These are phyloP conservation scores for Oryza rufipogon DNA, from an alignment of 176 grass and related monocot species.

Conservation along the genomic window DNA sequence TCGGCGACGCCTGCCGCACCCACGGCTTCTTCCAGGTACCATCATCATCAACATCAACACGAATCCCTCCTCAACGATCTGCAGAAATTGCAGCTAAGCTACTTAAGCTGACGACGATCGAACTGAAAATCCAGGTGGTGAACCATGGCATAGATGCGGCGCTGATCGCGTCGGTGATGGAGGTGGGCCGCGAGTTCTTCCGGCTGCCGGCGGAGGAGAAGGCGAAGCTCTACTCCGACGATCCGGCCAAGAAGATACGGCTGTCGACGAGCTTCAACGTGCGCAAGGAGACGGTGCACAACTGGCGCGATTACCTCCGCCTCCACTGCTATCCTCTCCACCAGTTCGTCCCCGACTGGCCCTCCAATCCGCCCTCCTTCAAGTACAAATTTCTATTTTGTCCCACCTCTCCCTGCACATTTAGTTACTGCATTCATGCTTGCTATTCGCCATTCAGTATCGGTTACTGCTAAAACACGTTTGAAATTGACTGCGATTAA, in stretches of 20 bases:
- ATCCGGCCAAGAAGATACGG: constrained; percentile 68
- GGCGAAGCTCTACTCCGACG: constrained; percentile 80
- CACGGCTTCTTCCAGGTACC: constrained; percentile 74
- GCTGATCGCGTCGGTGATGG: constrained; percentile 43
- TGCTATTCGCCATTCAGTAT: background rate
- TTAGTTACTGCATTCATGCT: background rate
- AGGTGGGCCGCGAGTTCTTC: constrained; percentile 59
- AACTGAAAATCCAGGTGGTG: no score
- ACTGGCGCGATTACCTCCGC: constrained; percentile 87
- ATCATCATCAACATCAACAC: no score
- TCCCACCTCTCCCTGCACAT: background rate
- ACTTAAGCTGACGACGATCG: no score
- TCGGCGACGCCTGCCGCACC: constrained; percentile 54
- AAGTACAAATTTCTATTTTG: constrained; percentile 41
- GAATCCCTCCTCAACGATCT: no score
- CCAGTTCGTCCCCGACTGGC: constrained; percentile 70
- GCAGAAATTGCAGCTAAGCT: no score
- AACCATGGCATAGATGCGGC: constrained; percentile 57
- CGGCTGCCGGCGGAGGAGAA: constrained; percentile 67
- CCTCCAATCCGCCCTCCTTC: constrained; percentile 56
- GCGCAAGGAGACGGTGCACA: constrained; percentile 74
- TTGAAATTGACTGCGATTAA: background rate
- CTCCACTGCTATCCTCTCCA: constrained; percentile 83
- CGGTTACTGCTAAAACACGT: background rate
- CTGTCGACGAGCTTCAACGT: constrained; percentile 86